A percentile compares a stretch with the other conserved stretches of the same genome.
Evolutionary conservation across 2,329 filamentous ascomycete genomes (phyloP).

Genomic region (Sarocladium strictum): DNA sequence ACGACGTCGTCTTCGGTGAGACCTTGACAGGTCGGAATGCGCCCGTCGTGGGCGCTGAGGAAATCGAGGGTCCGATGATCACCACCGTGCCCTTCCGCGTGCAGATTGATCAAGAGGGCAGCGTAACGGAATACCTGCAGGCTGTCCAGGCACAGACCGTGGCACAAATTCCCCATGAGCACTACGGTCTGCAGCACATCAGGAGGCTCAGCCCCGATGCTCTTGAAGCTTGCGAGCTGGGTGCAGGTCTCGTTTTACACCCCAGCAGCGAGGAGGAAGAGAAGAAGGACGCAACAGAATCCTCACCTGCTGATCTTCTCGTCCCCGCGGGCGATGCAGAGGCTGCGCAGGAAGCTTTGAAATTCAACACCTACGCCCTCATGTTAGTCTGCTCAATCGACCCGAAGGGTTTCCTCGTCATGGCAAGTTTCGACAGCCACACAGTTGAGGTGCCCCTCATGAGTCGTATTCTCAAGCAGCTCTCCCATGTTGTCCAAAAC

Average conservation of each 20-base stretch:
- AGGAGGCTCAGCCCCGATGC: constrained; percentile 49
- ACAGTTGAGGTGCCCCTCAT: constrained; percentile 46
- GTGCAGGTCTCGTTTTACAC: constrained; percentile 50
- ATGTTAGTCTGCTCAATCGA: constrained; percentile 61
- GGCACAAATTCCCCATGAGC: constrained; percentile 57
- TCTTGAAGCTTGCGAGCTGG: constrained; percentile 49
- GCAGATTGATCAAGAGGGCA: constrained; percentile 32
- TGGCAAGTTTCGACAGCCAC: constrained; percentile 61
- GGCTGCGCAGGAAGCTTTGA: constrained; percentile 53
- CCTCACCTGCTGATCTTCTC: constrained; percentile 42
- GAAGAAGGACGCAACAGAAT: constrained; percentile 17
- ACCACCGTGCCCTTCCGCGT: constrained; percentile 53
- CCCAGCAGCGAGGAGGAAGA: constrained; percentile 29
- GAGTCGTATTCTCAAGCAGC: constrained; percentile 44
- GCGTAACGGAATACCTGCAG: constrained; percentile 46
- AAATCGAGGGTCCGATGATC: constrained; percentile 56
- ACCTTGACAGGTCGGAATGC: constrained; percentile 52
- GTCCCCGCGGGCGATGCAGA: constrained; percentile 50
- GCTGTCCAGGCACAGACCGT: constrained; percentile 50
- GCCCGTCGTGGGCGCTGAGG: constrained; percentile 39
- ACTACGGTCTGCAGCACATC: constrained; percentile 56
- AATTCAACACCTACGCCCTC: constrained; percentile 54
- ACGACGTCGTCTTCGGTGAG: constrained; percentile 53
- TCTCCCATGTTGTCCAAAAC: constrained; percentile 43
- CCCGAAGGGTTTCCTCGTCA: constrained; percentile 48